These are phyloP conservation scores for Gloeopeniophorella convolvens DNA, from an alignment of 768 basidiomycete species.

Conservation along the genomic window DNA sequence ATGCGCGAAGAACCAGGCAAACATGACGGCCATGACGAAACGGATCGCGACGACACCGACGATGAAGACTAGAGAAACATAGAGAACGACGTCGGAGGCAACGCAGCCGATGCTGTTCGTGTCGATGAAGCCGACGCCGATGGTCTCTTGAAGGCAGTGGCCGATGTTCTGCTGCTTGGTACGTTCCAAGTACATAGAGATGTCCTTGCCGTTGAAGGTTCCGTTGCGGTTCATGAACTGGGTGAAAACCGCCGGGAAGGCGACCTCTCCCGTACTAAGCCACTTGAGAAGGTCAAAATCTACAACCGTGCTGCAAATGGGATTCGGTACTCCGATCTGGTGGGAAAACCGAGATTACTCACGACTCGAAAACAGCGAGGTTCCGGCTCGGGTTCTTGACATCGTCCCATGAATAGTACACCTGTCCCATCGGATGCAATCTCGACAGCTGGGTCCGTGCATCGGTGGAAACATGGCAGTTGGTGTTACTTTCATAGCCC, in stretches of 20 bases:
- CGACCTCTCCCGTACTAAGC: slow-evolving; percentile 76
- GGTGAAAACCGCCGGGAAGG: slow-evolving; percentile 80
- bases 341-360: slow-evolving; percentile 30
- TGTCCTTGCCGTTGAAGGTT: slow-evolving; percentile 74
- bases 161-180: slow-evolving; percentile 60
- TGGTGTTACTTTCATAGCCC: slow-evolving; percentile 53
- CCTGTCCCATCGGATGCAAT: slow-evolving; percentile 64
- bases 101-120: slow-evolving; percentile 93
- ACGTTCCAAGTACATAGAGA: slow-evolving; percentile 81
- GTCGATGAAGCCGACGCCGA: slow-evolving; percentile 91
- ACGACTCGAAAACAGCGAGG: slow-evolving; percentile 93
- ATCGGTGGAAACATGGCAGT: slow-evolving; percentile 61
- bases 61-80: slow-evolving; percentile 93
- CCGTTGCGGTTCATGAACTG: slow-evolving; percentile 61
- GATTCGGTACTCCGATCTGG: slow-evolving; percentile 8
- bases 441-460: slow-evolving; percentile 48
- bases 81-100: slow-evolving; percentile 90
- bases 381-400: slow-evolving; percentile 63
- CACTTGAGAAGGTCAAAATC: slow-evolving; percentile 81
- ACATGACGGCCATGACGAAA: slow-evolving; percentile 94
- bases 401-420: slow-evolving; percentile 93
- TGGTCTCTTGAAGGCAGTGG: slow-evolving; percentile 78
- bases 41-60: slow-evolving; percentile 93
- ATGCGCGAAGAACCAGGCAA: slow-evolving; percentile 98
- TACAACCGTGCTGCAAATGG: slow-evolving; percentile 61